These are phyloP conservation scores for Takakia lepidozioides DNA, from an alignment of 225 moss, liverwort and hornwort genomes.

Conservation along the genomic window DNA sequence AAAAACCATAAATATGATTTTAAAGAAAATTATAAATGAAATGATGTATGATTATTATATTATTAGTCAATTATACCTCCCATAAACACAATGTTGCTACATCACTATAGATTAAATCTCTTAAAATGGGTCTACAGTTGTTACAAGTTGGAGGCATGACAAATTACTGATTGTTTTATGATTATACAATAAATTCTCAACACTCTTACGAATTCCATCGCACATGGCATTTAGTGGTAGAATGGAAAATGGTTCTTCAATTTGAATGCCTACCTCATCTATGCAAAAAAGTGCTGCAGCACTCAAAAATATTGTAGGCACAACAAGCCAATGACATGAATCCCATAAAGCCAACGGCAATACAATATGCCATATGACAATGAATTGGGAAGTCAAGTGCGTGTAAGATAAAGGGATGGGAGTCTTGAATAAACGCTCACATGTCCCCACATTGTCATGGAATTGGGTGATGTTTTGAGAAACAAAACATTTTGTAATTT, in stretches of 20 bases:
- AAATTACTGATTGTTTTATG: too few relatives aligned
- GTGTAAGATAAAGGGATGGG: constrained; percentile 53
- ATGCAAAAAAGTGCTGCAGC: constrained; percentile 38
- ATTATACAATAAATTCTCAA: too few relatives aligned
- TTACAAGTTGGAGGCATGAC: too few relatives aligned
- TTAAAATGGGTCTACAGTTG: too few relatives aligned
- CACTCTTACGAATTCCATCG: too few relatives aligned
- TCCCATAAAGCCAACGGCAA: constrained; percentile 16
- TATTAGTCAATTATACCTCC: too few relatives aligned
- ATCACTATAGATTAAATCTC: too few relatives aligned
- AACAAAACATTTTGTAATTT: constrained; percentile 35
- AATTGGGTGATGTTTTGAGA: constrained; percentile 29
- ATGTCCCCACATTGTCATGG: constrained; percentile 43
- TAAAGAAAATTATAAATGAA: too few relatives aligned
- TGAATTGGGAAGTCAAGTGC: constrained; percentile 15
- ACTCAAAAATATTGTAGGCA: constrained; percentile 24
- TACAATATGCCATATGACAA: constrained; percentile 15
- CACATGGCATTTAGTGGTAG: constrained; percentile 25
- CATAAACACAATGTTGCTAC: too few relatives aligned
- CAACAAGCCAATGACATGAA: constrained; percentile 9
- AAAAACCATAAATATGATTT: too few relatives aligned
- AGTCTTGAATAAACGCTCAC: constrained; percentile 49
- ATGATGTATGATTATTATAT: too few relatives aligned
- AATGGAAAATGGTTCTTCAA: constrained; percentile 56
- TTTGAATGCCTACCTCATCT: constrained; percentile 59